phyloP scores from a whole-genome alignment of 2,329 filamentous ascomycete genomes.

The Neofusicoccum kwambonambiense region DNA sequence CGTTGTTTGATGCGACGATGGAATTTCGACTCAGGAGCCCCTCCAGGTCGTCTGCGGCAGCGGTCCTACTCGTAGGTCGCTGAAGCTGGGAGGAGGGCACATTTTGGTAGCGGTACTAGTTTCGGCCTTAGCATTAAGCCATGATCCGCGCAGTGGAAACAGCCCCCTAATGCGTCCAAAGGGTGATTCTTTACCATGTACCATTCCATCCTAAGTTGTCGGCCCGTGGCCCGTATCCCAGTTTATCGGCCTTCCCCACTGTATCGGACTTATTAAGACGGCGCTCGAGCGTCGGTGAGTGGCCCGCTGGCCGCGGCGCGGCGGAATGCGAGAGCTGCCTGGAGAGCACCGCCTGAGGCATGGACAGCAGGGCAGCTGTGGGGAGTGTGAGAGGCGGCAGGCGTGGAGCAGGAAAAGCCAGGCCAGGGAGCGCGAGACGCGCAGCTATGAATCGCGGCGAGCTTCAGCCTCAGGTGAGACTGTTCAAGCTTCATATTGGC shows the following conservation, averaged over 20 bases:
- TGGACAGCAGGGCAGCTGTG: neutral
- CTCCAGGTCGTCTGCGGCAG: constrained; percentile 15
- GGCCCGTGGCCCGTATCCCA: constrained; percentile 17
- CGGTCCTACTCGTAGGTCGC: neutral
- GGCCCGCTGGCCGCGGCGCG: constrained; percentile 13
- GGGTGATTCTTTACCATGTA: constrained; percentile 19
- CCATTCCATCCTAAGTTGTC: constrained; percentile 19
- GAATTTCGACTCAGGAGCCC: constrained; percentile 15
- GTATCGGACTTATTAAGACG: constrained; percentile 17
- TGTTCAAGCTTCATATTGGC: constrained; percentile 2
- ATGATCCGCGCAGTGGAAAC: constrained; percentile 10
- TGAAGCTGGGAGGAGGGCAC: constrained; percentile 16
- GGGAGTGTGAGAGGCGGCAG: neutral
- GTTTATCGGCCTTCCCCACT: constrained; percentile 16
- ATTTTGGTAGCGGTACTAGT: constrained; percentile 20
- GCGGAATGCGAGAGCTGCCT: constrained; percentile 1
- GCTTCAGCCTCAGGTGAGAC: constrained; percentile 11
- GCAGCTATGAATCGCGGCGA: constrained; percentile 5
- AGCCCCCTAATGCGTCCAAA: constrained; percentile 15
- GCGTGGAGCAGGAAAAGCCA: neutral
- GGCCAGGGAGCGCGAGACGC: neutral
- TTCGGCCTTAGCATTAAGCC: constrained; percentile 18
- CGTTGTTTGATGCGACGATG: constrained; percentile 10
- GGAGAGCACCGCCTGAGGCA: constrained; percentile 15
- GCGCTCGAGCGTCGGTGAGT: constrained; percentile 16